Evolutionary conservation across 164 flowering plant species (phyloP), one percentile per base, ranked within the genome.

Genomic region (Berberis thunbergii): DNA sequence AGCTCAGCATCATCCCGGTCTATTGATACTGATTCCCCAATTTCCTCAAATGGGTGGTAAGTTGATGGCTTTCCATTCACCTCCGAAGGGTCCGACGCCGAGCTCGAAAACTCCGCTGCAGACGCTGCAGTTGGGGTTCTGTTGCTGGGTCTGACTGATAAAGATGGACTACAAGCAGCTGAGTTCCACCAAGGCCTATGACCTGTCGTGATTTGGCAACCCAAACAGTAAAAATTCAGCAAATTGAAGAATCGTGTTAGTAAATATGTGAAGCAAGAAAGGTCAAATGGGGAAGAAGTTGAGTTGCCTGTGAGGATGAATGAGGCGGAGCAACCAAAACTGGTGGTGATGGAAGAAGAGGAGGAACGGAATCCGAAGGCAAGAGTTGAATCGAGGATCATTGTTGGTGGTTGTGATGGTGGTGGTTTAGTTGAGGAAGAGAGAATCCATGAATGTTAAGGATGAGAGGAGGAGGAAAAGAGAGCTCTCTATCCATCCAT

Each of bases 41-140:
- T 78, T 38, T 86, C 96, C 70, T 91, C 97, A 72, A 64, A 87
- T 6, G 94, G 97, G 72, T 91, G 97, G 66, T 87, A 86, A 45
- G 42, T 11, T 6, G 66, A 60, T 7, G 79, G 65, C 75, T 72
- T 76, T 41, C 74, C 80, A 71, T 79, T 84, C 50, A 49, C 71
- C 65, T 83, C 81, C 49, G 62, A 44, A 41, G 82, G 87, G 63
- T 84, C 88, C 0, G 83, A 76, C 26, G 64, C 78, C 11, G 88
- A 78, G 7, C n/a, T n/a, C n/a, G 80, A 72, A 65, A 62, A 57
- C 66, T 73, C 80, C 0, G 73, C 77, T 42, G 60, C 7, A 8
- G 12, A 11, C 4, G 3, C 12, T 10, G 72, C 64, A 4, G 86
- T 92, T 63, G 69, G 81, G 70, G 75, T 56, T 57, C n/a, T 71